Percentiles rank a stretch among this genome's conserved stretches.
Conservation (phyloP, 2,329 filamentous ascomycete species). For the Neoscytalidium dimidiatum region DNA sequence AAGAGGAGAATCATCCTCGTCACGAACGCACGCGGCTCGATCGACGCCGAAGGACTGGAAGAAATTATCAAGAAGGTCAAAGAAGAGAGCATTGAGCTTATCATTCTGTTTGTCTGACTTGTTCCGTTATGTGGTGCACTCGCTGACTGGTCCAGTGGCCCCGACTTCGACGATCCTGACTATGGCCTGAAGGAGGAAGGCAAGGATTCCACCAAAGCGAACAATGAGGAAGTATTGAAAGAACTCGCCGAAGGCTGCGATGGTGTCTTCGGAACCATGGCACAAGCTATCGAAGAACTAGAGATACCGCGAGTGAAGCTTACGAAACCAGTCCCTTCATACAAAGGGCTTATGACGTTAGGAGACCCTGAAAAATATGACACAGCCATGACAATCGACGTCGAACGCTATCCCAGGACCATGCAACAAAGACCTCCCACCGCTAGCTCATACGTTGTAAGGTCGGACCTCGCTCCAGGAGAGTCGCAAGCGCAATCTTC, state of each 20-base stretch:
- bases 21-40: conserved; percentile 74
- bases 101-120: conserved; percentile 65
- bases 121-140: conserved; percentile 19
- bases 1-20: conserved; percentile 68
- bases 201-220: conserved; percentile 63
- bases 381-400: conserved; percentile 75
- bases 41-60: conserved; percentile 71
- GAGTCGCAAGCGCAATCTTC: conserved; percentile 51
- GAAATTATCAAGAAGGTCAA: conserved; percentile 75
- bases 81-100: conserved; percentile 73
- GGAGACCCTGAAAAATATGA: conserved; percentile 75
- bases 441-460: conserved; percentile 73
- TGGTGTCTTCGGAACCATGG: conserved; percentile 74
- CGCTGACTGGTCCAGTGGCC: conserved; percentile 58
- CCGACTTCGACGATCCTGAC: conserved; percentile 90
- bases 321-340: conserved; percentile 74
- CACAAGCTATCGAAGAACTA: conserved; percentile 80
- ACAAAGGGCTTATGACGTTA: conserved; percentile 76
- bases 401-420: conserved; percentile 89
- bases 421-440: conserved; percentile 73
- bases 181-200: conserved; percentile 75
- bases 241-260: conserved; percentile 67
- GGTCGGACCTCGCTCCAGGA: conserved; percentile 45
- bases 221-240: conserved; percentile 72
- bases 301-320: conserved; percentile 74